Conservation (phyloP, 768 basidiomycete species). For the Rhodosporidiobolus sp. region DNA sequence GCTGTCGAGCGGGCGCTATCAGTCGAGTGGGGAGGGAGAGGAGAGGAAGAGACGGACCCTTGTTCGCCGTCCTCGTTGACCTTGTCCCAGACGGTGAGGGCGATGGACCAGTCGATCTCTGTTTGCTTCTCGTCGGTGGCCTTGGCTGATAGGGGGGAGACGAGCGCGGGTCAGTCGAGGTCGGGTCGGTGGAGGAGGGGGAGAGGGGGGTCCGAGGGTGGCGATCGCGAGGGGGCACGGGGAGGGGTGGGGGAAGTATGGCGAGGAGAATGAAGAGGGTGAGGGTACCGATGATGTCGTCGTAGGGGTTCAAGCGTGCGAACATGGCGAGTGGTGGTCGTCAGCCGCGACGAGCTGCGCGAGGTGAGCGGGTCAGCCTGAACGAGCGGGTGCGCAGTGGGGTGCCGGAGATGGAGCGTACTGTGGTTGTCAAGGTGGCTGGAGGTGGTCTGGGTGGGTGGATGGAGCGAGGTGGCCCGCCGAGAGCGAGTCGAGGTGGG, state of each 20-base stretch:
- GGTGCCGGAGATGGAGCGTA: not conserved
- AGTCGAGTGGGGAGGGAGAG: not conserved
- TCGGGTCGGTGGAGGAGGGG: constrained; percentile 3
- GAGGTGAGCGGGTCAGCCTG: not conserved
- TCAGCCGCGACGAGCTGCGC: not conserved
- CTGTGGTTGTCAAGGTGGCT: too few species aligned
- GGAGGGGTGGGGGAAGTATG: constrained; percentile 3
- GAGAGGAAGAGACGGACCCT: constrained; percentile 59
- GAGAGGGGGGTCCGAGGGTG: not conserved
- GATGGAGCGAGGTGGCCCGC: too few species aligned
- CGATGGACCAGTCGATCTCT: constrained; percentile 91
- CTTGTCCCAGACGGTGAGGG: constrained; percentile 92
- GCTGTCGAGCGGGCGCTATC: constrained; percentile 58
- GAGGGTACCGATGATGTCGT: constrained; percentile 82
- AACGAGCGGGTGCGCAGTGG: not conserved
- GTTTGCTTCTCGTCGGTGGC: constrained; percentile 98
- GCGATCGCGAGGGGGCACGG: not conserved
- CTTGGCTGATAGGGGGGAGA: constrained; percentile 60
- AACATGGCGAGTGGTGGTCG: not conserved
- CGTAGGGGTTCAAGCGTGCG: constrained; percentile 70
- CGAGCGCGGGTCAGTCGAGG: not conserved
- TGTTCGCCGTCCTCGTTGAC: constrained; percentile 81
- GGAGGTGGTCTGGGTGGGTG: too few species aligned
- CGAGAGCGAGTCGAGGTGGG: too few species aligned
- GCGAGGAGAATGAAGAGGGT: not conserved